Percentiles rank a stretch among this genome's conserved stretches.
phyloP scores from a whole-genome alignment of 2,329 filamentous ascomycete genomes.

The Spiromastix sp. region DNA sequence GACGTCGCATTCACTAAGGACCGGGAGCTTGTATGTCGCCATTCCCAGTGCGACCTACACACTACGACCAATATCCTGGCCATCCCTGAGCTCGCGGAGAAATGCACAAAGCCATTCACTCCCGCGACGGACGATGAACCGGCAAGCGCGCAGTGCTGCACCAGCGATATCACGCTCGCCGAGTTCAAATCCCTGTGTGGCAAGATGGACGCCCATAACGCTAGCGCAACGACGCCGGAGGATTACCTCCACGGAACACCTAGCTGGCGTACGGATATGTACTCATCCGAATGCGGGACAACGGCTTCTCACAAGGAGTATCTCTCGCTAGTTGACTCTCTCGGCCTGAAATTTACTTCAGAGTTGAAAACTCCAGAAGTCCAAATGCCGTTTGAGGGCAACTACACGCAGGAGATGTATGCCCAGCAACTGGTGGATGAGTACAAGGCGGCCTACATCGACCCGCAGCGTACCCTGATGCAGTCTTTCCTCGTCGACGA shows the following conservation, averaged over 20 bases:
- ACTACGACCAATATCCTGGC: constrained; percentile 58
- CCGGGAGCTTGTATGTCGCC: constrained; percentile 56
- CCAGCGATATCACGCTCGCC: constrained; percentile 56
- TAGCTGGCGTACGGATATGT: constrained; percentile 55
- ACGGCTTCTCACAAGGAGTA: constrained; percentile 52
- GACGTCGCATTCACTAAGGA: constrained; percentile 59
- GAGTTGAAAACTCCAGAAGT: constrained; percentile 59
- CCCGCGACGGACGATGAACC: constrained; percentile 41
- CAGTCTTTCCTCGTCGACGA: constrained; percentile 59
- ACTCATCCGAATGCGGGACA: constrained; percentile 47
- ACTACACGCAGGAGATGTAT: constrained; percentile 56
- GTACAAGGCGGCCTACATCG: constrained; percentile 44
- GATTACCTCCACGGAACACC: constrained; percentile 51
- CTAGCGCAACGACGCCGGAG: constrained; percentile 45
- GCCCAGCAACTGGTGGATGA: constrained; percentile 56
- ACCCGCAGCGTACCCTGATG: constrained; percentile 45
- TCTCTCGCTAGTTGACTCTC: constrained; percentile 47
- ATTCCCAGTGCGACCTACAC: constrained; percentile 58
- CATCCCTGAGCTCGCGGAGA: constrained; percentile 51
- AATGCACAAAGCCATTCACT: constrained; percentile 53
- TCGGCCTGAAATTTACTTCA: constrained; percentile 54
- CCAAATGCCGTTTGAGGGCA: constrained; percentile 56
- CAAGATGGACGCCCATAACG: constrained; percentile 59
- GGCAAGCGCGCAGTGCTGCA: constrained; percentile 59
- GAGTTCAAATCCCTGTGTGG: constrained; percentile 60